These are phyloP conservation scores for Ophiognomonia clavigignenti-juglandacearum DNA, from an alignment of 2,329 filamentous ascomycete species.

Conservation along the genomic window DNA sequence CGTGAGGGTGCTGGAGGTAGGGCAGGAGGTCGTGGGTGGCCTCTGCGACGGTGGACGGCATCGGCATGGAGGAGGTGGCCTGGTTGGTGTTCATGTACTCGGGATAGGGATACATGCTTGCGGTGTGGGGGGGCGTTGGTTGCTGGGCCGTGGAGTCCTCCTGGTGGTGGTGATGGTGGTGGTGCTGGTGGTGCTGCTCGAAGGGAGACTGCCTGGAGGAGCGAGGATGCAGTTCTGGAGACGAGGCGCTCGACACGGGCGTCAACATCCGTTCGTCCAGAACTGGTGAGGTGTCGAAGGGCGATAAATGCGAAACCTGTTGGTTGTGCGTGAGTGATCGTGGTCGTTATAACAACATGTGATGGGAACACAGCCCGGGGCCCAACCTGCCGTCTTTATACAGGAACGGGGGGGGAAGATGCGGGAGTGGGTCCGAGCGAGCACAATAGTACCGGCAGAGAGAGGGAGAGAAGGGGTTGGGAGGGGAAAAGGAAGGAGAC, in stretches of 20 bases:
- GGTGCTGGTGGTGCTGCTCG: conserved; percentile 17
- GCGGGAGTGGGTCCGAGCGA: too few relatives aligned
- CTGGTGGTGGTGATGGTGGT: conserved; percentile 27
- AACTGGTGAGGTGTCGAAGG: conserved; percentile 31
- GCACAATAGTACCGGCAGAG: not conserved
- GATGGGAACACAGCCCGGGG: too few relatives aligned
- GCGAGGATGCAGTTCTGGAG: conserved; percentile 41
- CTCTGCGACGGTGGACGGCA: conserved; percentile 31
- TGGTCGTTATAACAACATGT: too few relatives aligned
- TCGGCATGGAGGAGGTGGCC: conserved; percentile 40
- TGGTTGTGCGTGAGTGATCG: conserved; percentile 14
- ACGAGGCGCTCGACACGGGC: conserved; percentile 45
- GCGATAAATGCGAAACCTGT: conserved; percentile 31
- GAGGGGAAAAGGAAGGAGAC: conserved; percentile 9
- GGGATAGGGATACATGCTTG: conserved; percentile 38
- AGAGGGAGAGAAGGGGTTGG: not conserved
- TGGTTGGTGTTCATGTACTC: conserved; percentile 40
- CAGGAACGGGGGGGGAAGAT: too few relatives aligned
- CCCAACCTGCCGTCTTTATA: too few relatives aligned
- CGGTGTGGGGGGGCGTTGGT: conserved; percentile 39
- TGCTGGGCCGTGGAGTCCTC: conserved; percentile 37
- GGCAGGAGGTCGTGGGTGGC: conserved; percentile 26
- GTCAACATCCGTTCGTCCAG: conserved; percentile 36
- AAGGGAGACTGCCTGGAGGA: conserved; percentile 20
- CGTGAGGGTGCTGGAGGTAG: conserved; percentile 34